These are phyloP conservation scores for Penicillium antarcticum DNA, from an alignment of 495 filamentous ascomycete species.

Conservation along the genomic window DNA sequence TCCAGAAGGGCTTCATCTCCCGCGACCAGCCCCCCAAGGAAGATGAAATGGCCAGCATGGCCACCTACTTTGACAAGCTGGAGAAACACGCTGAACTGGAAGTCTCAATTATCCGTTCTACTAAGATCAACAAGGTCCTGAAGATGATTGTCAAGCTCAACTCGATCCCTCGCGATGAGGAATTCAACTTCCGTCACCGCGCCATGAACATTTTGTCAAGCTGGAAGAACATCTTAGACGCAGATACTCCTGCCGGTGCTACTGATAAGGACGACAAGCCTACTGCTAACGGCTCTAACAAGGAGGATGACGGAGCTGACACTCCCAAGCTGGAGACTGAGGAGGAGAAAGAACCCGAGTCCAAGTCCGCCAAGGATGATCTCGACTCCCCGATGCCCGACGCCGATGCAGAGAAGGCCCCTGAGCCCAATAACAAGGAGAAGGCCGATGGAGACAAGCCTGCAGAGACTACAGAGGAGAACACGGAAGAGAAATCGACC, in stretches of 20 bases:
- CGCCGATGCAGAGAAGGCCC: slow-evolving; percentile 20
- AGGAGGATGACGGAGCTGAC: slow-evolving; percentile 43
- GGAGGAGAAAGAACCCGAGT: slow-evolving; percentile 43
- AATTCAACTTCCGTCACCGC: slow-evolving; percentile 79
- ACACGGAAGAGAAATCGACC: slow-evolving; percentile 10
- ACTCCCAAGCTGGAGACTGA: slow-evolving; percentile 41
- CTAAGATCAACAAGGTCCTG: slow-evolving; percentile 93
- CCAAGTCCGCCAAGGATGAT: slow-evolving; percentile 39
- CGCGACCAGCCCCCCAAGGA: slow-evolving; percentile 76
- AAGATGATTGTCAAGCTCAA: slow-evolving; percentile 83
- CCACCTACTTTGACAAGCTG: slow-evolving; percentile 72
- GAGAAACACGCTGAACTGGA: slow-evolving; percentile 78
- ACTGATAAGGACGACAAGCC: slow-evolving; percentile 43
- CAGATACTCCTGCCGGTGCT: slow-evolving; percentile 42
- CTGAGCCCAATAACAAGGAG: slow-evolving; percentile 8
- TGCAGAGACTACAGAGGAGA: slow-evolving; percentile 13
- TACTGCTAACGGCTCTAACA: slow-evolving; percentile 50
- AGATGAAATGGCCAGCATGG: slow-evolving; percentile 86
- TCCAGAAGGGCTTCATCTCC: slow-evolving; percentile 87
- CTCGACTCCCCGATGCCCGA: slow-evolving; percentile 40
- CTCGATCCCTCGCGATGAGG: slow-evolving; percentile 78
- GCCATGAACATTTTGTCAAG: slow-evolving; percentile 68
- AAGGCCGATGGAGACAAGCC: slow-evolving; percentile 11
- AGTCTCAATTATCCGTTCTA: slow-evolving; percentile 74
- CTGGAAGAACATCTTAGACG: slow-evolving; percentile 78